phyloP scores from a whole-genome alignment of 208 protist genomes.

The Leishmania mexicana region DNA sequence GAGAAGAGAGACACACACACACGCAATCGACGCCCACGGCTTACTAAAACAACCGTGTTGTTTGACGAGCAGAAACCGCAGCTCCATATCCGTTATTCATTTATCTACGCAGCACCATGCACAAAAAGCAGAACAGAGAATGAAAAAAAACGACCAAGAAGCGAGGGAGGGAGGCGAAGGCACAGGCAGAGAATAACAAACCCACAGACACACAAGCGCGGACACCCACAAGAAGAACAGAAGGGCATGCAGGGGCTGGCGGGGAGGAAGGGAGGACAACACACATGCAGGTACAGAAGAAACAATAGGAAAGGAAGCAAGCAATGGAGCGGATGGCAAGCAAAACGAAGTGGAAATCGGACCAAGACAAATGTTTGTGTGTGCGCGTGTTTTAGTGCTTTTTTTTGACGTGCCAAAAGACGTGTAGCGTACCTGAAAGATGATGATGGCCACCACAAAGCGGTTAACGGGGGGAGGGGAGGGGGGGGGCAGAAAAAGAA shows the following conservation, averaged over 20 bases:
- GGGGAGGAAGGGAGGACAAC: background rate
- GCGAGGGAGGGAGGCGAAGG: slow-evolving; percentile 1
- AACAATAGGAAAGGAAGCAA: slow-evolving; percentile 14
- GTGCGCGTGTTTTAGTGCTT: no score
- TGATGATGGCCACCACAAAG: background rate
- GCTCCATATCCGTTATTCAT: background rate
- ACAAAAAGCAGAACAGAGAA: background rate
- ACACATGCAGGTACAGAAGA: background rate
- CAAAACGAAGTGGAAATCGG: background rate
- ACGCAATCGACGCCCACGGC: background rate
- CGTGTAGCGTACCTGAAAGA: background rate
- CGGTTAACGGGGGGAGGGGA: background rate
- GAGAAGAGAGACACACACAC: background rate
- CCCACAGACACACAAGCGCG: background rate
- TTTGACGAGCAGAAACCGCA: background rate
- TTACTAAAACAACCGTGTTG: background rate
- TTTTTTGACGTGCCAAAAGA: background rate
- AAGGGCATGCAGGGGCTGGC: background rate
- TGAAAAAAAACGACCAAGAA: background rate
- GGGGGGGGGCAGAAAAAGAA: background rate
- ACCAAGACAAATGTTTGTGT: no score
- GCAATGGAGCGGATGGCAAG: background rate
- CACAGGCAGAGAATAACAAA: background rate
- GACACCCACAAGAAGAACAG: background rate
- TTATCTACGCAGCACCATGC: background rate